These are phyloP conservation scores for Tritrichomonas musculus DNA, from an alignment of 208 protist species.

Conservation along the genomic window DNA sequence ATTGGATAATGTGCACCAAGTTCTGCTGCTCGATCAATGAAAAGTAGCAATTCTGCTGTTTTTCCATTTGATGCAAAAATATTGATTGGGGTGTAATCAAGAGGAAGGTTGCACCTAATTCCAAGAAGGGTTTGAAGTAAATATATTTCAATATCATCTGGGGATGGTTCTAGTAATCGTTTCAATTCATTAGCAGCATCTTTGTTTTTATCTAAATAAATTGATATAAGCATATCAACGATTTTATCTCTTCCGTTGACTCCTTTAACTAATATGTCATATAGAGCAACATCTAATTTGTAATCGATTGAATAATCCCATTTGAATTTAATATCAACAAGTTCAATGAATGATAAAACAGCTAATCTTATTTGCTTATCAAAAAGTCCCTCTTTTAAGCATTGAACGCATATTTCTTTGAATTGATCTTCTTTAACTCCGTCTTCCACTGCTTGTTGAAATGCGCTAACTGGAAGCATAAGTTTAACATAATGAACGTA, in stretches of 20 bases:
- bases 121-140: background rate
- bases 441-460: constrained; percentile 14
- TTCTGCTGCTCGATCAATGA: background rate
- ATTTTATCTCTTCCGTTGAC: background rate
- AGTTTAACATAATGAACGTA: constrained; percentile 31
- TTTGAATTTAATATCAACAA: background rate
- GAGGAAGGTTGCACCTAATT: background rate
- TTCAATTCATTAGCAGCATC: background rate
- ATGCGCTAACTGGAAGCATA: background rate
- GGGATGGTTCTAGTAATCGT: background rate
- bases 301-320: background rate
- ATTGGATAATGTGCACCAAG: constrained; percentile 16
- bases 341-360: background rate
- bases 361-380: background rate
- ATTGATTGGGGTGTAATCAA: constrained; percentile 10
- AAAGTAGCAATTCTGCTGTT: background rate
- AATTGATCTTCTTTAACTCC: background rate
- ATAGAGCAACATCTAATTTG: background rate
- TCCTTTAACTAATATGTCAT: background rate
- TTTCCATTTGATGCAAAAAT: background rate
- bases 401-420: background rate
- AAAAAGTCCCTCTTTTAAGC: background rate
- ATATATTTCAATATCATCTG: background rate
- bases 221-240: background rate
- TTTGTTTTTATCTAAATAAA: background rate